Percentiles rank a stretch among this genome's conserved stretches.
phyloP scores from a whole-genome alignment of 495 filamentous ascomycete species.

The Mytilinidion resinicola region DNA sequence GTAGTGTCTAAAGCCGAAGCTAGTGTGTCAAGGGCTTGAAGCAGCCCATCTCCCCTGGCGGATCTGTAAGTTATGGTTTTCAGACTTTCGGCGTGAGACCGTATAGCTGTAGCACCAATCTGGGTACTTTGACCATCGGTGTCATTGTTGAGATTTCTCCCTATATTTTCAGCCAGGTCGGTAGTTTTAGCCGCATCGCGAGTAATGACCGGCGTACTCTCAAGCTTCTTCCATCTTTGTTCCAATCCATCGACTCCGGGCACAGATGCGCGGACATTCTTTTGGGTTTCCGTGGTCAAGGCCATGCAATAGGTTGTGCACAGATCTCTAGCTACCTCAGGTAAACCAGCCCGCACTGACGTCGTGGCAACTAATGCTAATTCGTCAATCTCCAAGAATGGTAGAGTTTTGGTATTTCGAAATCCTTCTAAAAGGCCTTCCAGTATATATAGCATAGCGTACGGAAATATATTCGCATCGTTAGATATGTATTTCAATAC shows the following conservation, averaged over 20 bases:
- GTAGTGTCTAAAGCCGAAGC: conserved; percentile 2
- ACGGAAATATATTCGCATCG: conserved; percentile 25
- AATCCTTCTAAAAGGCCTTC: conserved; percentile 28
- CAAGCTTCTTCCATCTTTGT: background rate
- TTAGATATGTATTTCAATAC: conserved; percentile 23
- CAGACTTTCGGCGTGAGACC: background rate
- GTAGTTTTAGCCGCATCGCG: too few relatives aligned
- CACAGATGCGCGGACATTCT: background rate
- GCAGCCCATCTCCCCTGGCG: conserved; percentile 8
- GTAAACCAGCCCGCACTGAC: conserved; percentile 21
- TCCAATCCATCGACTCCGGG: conserved; percentile 8
- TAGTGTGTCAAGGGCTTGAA: conserved; percentile 5
- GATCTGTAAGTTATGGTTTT: conserved; percentile 5
- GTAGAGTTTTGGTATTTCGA: background rate
- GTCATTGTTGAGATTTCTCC: too few relatives aligned
- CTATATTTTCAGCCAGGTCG: too few relatives aligned
- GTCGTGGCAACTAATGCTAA: conserved; percentile 24
- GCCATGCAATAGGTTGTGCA: conserved; percentile 19
- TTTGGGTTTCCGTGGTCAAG: conserved; percentile 5
- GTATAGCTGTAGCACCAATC: too few relatives aligned
- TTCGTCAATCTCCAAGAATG: conserved; percentile 5
- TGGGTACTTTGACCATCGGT: too few relatives aligned
- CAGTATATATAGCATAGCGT: conserved; percentile 31
- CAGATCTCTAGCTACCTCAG: conserved; percentile 31
- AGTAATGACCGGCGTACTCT: too few relatives aligned